Conservation (phyloP, 345 rosid genomes). For the Salix udensis region DNA sequence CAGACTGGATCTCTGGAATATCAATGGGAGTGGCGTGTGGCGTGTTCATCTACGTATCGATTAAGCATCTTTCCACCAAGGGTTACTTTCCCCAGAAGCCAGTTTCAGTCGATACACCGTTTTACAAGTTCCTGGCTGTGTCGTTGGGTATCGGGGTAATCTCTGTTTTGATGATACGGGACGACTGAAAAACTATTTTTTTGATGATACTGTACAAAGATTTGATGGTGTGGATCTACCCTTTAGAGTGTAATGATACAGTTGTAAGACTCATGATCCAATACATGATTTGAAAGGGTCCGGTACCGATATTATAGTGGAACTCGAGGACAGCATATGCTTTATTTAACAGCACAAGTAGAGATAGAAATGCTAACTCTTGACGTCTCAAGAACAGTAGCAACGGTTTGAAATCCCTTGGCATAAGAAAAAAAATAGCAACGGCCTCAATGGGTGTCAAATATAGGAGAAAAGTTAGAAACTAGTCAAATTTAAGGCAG, state of each 20-base stretch:
- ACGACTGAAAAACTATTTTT: constrained; percentile 1
- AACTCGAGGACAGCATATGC: no score
- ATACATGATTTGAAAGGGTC: no score
- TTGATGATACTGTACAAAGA: no score
- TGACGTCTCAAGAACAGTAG: not conserved
- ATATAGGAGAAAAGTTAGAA: not conserved
- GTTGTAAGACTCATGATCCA: no score
- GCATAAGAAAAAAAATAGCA: not conserved
- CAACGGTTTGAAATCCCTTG: not conserved
- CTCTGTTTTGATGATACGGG: constrained; percentile 78
- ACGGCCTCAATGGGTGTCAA: not conserved
- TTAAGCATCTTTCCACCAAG: constrained; percentile 63
- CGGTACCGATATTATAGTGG: no score
- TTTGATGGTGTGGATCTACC: no score
- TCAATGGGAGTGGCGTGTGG: constrained; percentile 84
- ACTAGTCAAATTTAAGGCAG: constrained; percentile 5
- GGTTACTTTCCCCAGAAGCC: constrained; percentile 41
- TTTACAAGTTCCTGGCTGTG: constrained; percentile 52
- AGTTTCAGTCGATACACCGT: constrained; percentile 40
- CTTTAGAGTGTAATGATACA: no score
- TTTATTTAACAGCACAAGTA: no score
- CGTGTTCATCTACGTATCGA: constrained; percentile 64
- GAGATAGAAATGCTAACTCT: not conserved
- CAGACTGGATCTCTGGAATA: constrained; percentile 70
- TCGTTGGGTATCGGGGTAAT: constrained; percentile 54